A percentile compares a stretch with the other conserved stretches of the same genome.
phyloP scores from a whole-genome alignment of 108 stramenopile species.

The Skeletonema potamos region DNA sequence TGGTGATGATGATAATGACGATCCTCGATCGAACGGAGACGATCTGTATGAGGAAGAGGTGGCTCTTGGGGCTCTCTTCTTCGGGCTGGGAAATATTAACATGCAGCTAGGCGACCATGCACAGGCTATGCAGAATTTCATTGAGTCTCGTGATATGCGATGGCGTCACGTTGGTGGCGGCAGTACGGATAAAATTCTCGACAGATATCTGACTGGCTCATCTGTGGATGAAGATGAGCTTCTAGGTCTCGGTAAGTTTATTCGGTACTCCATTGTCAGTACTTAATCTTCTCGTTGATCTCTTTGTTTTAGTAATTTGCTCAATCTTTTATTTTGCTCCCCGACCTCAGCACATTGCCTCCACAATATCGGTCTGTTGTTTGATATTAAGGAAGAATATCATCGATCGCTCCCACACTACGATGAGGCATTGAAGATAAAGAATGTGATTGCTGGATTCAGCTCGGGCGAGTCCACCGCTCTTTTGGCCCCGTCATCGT shows the following conservation, averaged over 20 bases:
- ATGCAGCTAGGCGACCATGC: slow-evolving; percentile 28
- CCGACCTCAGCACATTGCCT: slow-evolving; percentile 28
- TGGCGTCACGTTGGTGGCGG: slow-evolving; percentile 43
- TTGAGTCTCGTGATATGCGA: slow-evolving; percentile 36
- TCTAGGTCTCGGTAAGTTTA: slow-evolving; percentile 35
- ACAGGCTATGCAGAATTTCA: slow-evolving; percentile 43
- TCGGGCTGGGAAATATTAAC: slow-evolving; percentile 40
- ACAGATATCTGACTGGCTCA: slow-evolving; percentile 24
- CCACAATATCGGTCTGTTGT: slow-evolving; percentile 36
- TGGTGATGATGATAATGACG: neutral
- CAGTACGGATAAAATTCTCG: slow-evolving; percentile 32
- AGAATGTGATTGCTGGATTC: slow-evolving; percentile 35
- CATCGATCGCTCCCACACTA: slow-evolving; percentile 42
- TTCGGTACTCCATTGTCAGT: neutral
- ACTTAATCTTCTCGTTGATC: neutral
- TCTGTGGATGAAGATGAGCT: slow-evolving; percentile 38
- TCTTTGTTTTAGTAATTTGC: neutral
- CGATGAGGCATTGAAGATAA: slow-evolving; percentile 37
- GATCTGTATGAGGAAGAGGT: slow-evolving; percentile 28
- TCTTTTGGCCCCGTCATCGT: neutral
- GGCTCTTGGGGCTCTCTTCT: slow-evolving; percentile 30
- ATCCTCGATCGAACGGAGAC: neutral
- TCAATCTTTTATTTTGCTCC: neutral
- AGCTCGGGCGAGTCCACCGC: slow-evolving; percentile 5
- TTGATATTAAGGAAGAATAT: slow-evolving; percentile 41